Evolutionary conservation across 2,329 filamentous ascomycete species (phyloP), one percentile per base, ranked within the genome.

Genomic region (Verticillium albo-atrum): DNA sequence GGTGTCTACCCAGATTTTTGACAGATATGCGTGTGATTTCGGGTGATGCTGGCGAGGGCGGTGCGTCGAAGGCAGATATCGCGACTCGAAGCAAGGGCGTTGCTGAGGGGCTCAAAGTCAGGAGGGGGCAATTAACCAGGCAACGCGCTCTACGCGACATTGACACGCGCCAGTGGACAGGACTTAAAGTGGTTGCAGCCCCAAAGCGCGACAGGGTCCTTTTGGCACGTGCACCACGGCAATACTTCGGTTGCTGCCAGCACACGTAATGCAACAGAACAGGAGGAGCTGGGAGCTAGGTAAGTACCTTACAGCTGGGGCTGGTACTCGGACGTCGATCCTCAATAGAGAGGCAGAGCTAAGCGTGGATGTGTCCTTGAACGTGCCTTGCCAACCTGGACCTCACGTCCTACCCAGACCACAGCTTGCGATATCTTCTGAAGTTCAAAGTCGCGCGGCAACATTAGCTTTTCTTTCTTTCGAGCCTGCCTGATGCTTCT

Each of bases 161-260:
- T n/a, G 15, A 55, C 30, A 17, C 54, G 54, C 62, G 62, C 65
- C 65, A 65, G 68, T 68, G 59, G 54, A 12, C 15, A n/a, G 20
- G 66, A 64, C 63, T 66, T 65, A 66, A 68, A 70, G 70, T 71
- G 70, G 64, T 71, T 72, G 67, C 67, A 70, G 67, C 26, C 17
- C 28, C 25, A 55, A 47, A 14, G 52, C 52, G 27, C 52, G 27
- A 54, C 27, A 47, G 42, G 42, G 42, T 37, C n/a, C n/a, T 5
- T 6, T 20, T 6, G n/a, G 35, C 35, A 37, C 51, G 51, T 15
- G 51, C 23, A n/a, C 6, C 10, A 27, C 23, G 52, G 52, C n/a
- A 54, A 32, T 32, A 32, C 52, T 32, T 23, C 27, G 28, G 52
- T 34, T 20, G 28, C 9, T 51, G 9, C 28, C 17, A 23, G 9